phyloP scores from a whole-genome alignment of 768 basidiomycete genomes.

The Leccinum boreale region DNA sequence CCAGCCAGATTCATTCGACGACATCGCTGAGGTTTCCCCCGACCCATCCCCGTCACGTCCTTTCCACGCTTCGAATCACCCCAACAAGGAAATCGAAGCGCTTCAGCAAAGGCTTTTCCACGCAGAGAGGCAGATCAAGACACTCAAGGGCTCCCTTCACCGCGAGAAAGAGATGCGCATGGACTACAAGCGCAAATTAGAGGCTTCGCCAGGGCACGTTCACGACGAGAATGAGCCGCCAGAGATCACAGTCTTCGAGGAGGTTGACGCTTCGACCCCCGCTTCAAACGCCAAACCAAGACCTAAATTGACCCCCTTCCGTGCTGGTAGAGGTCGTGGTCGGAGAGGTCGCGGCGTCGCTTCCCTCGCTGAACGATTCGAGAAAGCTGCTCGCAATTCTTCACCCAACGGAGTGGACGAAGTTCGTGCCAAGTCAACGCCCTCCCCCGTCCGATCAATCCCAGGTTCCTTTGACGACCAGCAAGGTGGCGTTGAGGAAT shows the following conservation, averaged over 20 bases:
- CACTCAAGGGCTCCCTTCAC: slow-evolving; percentile 73
- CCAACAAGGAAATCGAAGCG: slow-evolving; percentile 76
- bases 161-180: slow-evolving; percentile 83
- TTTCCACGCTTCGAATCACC: slow-evolving; percentile 71
- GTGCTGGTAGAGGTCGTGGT: slow-evolving; percentile 41
- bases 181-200: slow-evolving; percentile 57
- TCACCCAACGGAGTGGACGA: slow-evolving; percentile 39
- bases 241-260: slow-evolving; percentile 45
- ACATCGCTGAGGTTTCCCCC: slow-evolving; percentile 51
- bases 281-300: slow-evolving; percentile 35
- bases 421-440: slow-evolving; percentile 13
- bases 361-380: slow-evolving; percentile 61
- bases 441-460: slow-evolving; percentile 34
- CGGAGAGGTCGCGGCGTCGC: slow-evolving; percentile 47
- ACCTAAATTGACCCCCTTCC: slow-evolving; percentile 53
- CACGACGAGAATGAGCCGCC: slow-evolving; percentile 37
- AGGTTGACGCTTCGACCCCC: slow-evolving; percentile 38
- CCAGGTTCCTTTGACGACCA: slow-evolving; percentile 30
- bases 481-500: slow-evolving; percentile 16
- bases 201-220: slow-evolving; percentile 36
- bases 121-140: slow-evolving; percentile 81
- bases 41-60: slow-evolving; percentile 60
- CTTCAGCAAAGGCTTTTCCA: slow-evolving; percentile 80
- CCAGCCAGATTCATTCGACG: slow-evolving; percentile 45
- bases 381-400: slow-evolving; percentile 52